Evolutionary conservation across 805 yeast species (phyloP).

Genomic region (Limtongia smithiae): DNA sequence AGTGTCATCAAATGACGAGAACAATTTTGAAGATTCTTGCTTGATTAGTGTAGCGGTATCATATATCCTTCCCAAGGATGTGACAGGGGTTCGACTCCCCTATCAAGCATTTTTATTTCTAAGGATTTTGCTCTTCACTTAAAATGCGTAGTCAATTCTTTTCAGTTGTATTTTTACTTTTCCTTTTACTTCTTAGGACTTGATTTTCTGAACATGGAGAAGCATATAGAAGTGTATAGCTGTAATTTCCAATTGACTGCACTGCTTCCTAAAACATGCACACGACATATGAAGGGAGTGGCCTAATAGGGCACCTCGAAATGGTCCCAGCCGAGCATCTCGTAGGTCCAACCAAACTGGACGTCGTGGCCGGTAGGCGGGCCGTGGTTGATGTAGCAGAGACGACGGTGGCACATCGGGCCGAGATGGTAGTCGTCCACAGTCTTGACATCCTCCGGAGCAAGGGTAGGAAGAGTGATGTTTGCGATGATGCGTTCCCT

Average conservation of each 20-base stretch:
- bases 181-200: too few species aligned
- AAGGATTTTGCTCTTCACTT: background rate
- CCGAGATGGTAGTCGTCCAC: slow-evolving; percentile 4
- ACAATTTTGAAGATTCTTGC: slow-evolving; percentile 7
- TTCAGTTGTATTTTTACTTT: too few species aligned
- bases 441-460: slow-evolving; percentile 1
- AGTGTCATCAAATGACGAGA: too few species aligned
- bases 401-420: slow-evolving; percentile 15
- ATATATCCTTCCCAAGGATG: slow-evolving; percentile 26
- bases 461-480: slow-evolving; percentile 20
- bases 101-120: slow-evolving; percentile 17
- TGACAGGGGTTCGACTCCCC: slow-evolving; percentile 29
- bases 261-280: too few species aligned
- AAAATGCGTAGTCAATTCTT: too few species aligned
- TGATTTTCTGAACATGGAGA: too few species aligned
- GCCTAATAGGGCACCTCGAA: too few species aligned
- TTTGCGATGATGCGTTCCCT: slow-evolving; percentile 58
- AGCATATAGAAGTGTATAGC: too few species aligned
- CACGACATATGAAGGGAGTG: too few species aligned
- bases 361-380: slow-evolving; percentile 11
- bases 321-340: slow-evolving; percentile 16
- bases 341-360: slow-evolving; percentile 15
- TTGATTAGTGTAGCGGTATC: slow-evolving; percentile 28
- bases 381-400: slow-evolving; percentile 9
- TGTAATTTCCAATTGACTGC: too few species aligned